A percentile compares a stretch with the other conserved stretches of the same genome.
These are phyloP conservation scores for Trypanosoma scelopori DNA, from an alignment of 208 protist species.

Conservation along the genomic window DNA sequence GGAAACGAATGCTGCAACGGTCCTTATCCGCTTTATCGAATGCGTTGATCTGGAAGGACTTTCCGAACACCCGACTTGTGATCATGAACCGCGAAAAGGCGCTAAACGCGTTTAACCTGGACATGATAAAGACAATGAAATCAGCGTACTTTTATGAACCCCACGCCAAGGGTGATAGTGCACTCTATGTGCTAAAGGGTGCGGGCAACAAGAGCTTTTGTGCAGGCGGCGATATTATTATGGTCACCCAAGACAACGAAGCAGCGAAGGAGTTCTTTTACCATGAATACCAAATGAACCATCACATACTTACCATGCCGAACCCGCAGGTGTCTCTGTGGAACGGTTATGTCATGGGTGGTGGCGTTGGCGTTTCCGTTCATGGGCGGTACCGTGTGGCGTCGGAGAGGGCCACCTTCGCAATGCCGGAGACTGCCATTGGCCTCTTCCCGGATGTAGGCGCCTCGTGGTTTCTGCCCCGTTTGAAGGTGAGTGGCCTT, in stretches of 20 bases:
- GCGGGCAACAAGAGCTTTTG: conserved; percentile 76
- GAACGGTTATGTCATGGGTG: conserved; percentile 84
- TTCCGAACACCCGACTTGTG: conserved; percentile 45
- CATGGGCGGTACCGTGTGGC: conserved; percentile 71
- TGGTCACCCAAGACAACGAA: conserved; percentile 29
- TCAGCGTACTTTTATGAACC: conserved; percentile 37
- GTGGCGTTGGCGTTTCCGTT: conserved; percentile 76
- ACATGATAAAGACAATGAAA: conserved; percentile 46
- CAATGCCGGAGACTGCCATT: conserved; percentile 87
- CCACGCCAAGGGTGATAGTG: conserved; percentile 23
- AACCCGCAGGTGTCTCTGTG: conserved; percentile 69
- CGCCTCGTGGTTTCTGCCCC: conserved; percentile 67
- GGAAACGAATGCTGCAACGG: conserved; percentile 25
- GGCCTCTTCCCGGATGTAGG: conserved; percentile 84
- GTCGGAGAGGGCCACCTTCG: conserved; percentile 74
- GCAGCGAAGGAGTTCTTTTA: conserved; percentile 47
- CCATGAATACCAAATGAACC: conserved; percentile 68
- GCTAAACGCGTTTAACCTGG: conserved; percentile 61
- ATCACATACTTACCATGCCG: conserved; percentile 48
- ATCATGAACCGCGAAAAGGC: conserved; percentile 58
- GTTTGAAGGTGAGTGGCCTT: conserved; percentile 39
- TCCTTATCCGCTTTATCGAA: conserved; percentile 9
- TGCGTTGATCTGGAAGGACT: conserved; percentile 50
- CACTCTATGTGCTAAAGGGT: conserved; percentile 58
- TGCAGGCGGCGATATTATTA: conserved; percentile 79